A percentile compares a stretch with the other conserved stretches of the same genome.
Conservation (phyloP, 2,329 filamentous ascomycete species). For the Cadophora gregata region DNA sequence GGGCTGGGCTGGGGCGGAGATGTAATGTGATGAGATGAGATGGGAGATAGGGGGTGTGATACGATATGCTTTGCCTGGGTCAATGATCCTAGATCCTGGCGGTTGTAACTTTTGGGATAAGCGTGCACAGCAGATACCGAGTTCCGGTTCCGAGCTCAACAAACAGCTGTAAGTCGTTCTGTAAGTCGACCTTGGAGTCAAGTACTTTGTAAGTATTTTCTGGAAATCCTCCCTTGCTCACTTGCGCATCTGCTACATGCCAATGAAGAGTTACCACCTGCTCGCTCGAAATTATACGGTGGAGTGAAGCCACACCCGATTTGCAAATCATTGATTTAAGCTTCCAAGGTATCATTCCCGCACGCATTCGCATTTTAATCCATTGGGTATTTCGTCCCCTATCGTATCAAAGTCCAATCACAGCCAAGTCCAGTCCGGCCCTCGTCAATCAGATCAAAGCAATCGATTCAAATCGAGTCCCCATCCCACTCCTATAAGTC, state of each 20-base stretch:
- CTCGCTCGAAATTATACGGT: background rate
- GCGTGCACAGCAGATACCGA: background rate
- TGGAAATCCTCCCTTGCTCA: no score
- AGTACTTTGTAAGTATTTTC: no score
- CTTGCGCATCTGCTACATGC: no score
- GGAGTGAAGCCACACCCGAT: background rate
- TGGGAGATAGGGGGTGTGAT: background rate
- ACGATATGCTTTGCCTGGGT: conserved; percentile 1
- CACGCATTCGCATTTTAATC: conserved; percentile 10
- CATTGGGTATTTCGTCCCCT: conserved; percentile 18
- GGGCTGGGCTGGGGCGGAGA: no score
- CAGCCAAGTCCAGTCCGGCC: background rate
- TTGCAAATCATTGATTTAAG: background rate
- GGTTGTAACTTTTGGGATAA: background rate
- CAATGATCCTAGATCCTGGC: conserved; percentile 3
- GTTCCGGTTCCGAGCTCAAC: background rate
- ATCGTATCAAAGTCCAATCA: background rate
- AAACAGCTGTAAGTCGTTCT: background rate
- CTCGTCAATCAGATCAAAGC: conserved; percentile 5
- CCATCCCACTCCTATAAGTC: background rate
- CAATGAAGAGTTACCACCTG: no score
- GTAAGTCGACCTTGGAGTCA: background rate
- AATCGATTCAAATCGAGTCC: background rate
- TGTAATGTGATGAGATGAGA: conserved; percentile 1
- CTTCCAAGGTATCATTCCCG: conserved; percentile 1